Percentiles rank a stretch among this genome's conserved stretches.
These are phyloP conservation scores for Carex pumila DNA, from an alignment of 176 grass and related monocot genomes.

Conservation along the genomic window DNA sequence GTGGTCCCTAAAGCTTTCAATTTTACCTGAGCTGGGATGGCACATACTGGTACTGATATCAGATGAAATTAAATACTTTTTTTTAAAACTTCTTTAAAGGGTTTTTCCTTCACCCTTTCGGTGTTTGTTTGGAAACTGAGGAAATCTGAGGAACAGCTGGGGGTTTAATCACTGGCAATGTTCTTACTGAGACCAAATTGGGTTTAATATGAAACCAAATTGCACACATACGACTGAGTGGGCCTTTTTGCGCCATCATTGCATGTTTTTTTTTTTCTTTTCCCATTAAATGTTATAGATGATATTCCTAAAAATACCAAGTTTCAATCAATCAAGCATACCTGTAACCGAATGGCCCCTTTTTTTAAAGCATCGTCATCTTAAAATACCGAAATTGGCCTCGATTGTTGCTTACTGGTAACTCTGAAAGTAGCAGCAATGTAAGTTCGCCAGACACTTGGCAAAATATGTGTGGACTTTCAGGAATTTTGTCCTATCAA, in stretches of 20 bases:
- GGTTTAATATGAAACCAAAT: not conserved
- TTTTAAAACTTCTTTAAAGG: not conserved
- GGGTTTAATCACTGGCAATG: not conserved
- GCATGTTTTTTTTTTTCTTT: not conserved
- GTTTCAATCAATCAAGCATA: not conserved
- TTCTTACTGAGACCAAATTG: not conserved
- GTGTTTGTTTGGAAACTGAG: not conserved
- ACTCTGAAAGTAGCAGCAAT: not conserved
- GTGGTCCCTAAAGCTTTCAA: not conserved
- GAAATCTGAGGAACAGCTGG: not conserved
- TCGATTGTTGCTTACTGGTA: not conserved
- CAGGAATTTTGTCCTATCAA: not conserved
- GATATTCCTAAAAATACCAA: not conserved
- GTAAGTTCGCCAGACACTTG: not conserved
- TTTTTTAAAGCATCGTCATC: not conserved
- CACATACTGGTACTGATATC: not conserved
- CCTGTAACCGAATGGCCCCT: not conserved
- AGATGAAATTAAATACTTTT: not conserved
- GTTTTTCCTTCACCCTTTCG: not conserved
- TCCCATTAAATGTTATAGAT: not conserved
- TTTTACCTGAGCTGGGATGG: not conserved
- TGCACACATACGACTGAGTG: not conserved
- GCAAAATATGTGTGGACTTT: not conserved
- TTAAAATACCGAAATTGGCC: not conserved
- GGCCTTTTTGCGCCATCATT: not conserved